Base-by-base conservation (phyloP, 768 basidiomycete species). In the Crucibulum laeve region DNA sequence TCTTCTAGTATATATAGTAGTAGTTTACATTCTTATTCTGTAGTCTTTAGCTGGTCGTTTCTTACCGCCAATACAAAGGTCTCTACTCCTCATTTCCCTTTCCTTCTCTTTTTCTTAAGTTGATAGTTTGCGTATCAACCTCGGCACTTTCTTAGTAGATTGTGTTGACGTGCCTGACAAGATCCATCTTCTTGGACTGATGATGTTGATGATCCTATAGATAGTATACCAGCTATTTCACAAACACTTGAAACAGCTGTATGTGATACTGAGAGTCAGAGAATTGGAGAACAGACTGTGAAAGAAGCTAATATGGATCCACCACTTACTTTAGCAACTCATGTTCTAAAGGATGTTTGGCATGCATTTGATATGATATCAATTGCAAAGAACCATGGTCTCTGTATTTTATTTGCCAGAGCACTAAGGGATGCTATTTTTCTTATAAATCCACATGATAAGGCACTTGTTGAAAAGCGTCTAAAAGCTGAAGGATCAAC, bases 381-480 rank as follows among this genome's bases (percentile, higher is more conserved):
- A 25, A 54, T 56, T 32, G 43, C 55, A 3, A 22, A 42, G 2
- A 19, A 25, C 14, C 55, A 54, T 44, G 55, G 55, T 13, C 37
- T 56, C 11, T 50, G 50, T 0, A 42, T 44, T 3, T 44, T 46
- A 22, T 52, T 56, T 45, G 13, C 42, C 3, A 14, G 51, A 19
- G 55, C 55, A 5, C 28, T 57, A 6, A 42, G 51, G 7, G 51
- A 54, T 43, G 51, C 55, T 3, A 39, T 54, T 10, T 47, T 54
- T 15, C 34, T 57, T 24, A 49, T 50, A 3, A 46, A 53, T 42
- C 37, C 22, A 10, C 37, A 42, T 14, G 55, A 57, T 35, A 52
- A 53, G 25, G 35, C 38, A 13, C 10, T 14, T 13, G 36, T 30
- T 10, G 28, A 30, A n/a, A n/a, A 30, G 15, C 64, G 69, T 39